Base-by-base conservation (phyloP, 1,284 basidiomycete species). In the Volvariella surrecta region DNA sequence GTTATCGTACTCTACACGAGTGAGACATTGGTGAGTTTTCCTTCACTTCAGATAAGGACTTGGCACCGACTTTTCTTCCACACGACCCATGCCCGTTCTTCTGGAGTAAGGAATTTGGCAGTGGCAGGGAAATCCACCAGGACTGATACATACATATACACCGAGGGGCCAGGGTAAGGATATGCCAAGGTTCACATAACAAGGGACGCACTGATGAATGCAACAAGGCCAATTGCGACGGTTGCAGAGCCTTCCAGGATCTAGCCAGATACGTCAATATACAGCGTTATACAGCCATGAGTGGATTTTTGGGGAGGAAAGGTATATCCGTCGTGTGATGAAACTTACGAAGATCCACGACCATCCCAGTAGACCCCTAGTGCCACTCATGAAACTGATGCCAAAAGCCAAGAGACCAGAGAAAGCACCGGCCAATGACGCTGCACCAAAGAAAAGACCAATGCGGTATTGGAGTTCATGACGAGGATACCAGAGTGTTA, bases 11-110 rank as follows among this genome's bases (percentile, higher is more conserved):
- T 79, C 77, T 79, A 35, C 6, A 39, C 13, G 11, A 8, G 11
- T 32, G 21, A 15, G n/a, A 18, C 21, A 30, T 30, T 18, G 13
- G 11, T 38, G 13, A 40, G 39, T 4, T 11, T 15, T 20, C 41
- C 24, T n/a, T 18, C 6, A n/a, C 7, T 30, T 28, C 9, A 28
- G 15, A 13, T 15, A 31, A 31, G n/a, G n/a, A n/a, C n/a, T n/a
- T n/a, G n/a, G n/a, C n/a, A 48, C 67, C 39, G 45, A 76, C 80
- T 80, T 59, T 82, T 82, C 50, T 63, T 73, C 64, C 71, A 73
- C n/a, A 82, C 58, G 13, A 82, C 62, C 53, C 68, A 83, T 0
- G 73, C 62, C 3, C 70, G 67, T 52, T 83, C 79, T 48, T 79
- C 76, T 0, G 67, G 69, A 0, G 76, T 79, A 9, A 82, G 58